Evolutionary conservation across 1,139 yeast genomes (phyloP).

Genomic region (Geotrichum restrictum): DNA sequence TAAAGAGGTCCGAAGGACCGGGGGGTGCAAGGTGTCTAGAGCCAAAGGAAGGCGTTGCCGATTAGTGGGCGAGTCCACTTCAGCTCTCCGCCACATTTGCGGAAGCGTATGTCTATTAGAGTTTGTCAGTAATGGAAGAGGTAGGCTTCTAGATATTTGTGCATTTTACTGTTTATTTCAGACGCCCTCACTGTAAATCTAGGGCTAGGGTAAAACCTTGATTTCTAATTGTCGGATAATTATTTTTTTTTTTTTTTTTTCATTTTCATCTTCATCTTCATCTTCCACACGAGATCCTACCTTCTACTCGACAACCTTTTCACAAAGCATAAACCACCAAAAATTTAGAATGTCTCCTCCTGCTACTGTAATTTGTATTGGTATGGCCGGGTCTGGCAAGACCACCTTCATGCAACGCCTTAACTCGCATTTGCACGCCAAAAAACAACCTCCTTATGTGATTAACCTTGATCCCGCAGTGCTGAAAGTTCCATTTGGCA

Average conservation of each 20-base stretch:
- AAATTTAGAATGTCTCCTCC: conserved; percentile 18
- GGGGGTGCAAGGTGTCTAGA: too few relatives aligned
- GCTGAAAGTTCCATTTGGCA: conserved; percentile 82
- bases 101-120: too few relatives aligned
- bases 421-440: conserved; percentile 78
- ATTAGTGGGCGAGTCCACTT: too few relatives aligned
- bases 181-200: background rate
- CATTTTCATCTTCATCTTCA: background rate
- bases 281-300: background rate
- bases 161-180: too few relatives aligned
- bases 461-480: conserved; percentile 97
- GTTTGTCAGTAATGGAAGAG: too few relatives aligned
- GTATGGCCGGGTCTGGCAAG: conserved; percentile 98
- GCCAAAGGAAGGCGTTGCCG: too few relatives aligned
- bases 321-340: background rate
- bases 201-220: background rate
- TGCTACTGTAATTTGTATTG: conserved; percentile 64
- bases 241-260: background rate
- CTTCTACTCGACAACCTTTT: background rate
- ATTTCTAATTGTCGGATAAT: background rate
- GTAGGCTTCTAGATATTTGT: too few relatives aligned
- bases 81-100: too few relatives aligned
- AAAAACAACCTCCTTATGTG: conserved; percentile 70
- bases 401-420: conserved; percentile 96
- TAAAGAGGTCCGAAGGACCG: too few relatives aligned